These are phyloP conservation scores for Paramecium pentaurelia DNA, from an alignment of 73 alveolate genomes.

Conservation along the genomic window DNA sequence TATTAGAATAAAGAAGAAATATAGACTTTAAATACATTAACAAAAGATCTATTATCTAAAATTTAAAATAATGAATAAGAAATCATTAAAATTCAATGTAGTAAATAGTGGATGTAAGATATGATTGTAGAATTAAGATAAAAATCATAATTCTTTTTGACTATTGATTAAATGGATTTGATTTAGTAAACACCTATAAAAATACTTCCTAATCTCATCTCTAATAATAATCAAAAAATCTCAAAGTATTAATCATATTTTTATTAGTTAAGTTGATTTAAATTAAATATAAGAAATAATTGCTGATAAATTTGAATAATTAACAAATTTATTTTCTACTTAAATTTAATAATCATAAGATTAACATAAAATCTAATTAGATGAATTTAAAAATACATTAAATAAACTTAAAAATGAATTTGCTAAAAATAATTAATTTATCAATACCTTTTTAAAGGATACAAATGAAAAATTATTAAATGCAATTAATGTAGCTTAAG, in stretches of 20 bases:
- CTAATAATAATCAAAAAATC: neutral
- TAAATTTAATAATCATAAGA: neutral
- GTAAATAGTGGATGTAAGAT: slow-evolving; percentile 1
- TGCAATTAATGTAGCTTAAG: neutral
- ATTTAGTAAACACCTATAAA: neutral
- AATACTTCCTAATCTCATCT: neutral
- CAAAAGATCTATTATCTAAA: neutral
- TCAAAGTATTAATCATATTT: neutral
- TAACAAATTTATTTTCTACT: neutral
- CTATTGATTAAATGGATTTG: neutral
- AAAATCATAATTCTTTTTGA: neutral
- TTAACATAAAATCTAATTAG: neutral
- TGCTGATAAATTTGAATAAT: neutral
- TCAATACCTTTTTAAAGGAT: neutral
- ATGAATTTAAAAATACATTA: neutral
- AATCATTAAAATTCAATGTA: neutral
- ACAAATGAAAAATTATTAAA: neutral
- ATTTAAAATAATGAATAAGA: neutral
- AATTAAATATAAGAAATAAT: neutral
- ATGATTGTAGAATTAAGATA: neutral
- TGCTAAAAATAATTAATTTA: neutral
- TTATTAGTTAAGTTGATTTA: neutral
- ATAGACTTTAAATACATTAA: neutral
- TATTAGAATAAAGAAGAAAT: neutral
- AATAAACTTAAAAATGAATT: neutral